Percentiles rank a stretch among this genome's conserved stretches.
Conservation (phyloP, 83 land plant genomes). For the Thuja plicata region DNA sequence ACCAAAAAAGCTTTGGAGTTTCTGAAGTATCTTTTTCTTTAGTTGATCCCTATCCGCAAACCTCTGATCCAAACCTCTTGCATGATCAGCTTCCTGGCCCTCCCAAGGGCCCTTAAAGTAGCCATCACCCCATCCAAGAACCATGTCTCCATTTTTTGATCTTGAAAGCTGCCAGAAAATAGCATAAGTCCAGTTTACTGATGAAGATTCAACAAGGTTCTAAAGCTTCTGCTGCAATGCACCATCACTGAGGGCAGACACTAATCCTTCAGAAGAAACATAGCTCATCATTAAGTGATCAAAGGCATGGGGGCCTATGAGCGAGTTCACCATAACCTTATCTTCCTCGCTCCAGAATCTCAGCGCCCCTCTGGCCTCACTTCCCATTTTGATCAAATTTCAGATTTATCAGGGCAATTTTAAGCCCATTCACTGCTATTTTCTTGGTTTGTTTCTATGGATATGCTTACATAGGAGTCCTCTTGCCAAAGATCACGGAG, state of each 20-base stretch:
- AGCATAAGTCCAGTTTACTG: slow-evolving; percentile 40
- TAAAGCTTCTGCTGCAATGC: slow-evolving; percentile 59
- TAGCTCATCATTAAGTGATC: slow-evolving; percentile 48
- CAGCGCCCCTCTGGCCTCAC: slow-evolving; percentile 20
- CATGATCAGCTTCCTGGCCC: slow-evolving; percentile 8
- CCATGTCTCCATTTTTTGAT: slow-evolving; percentile 13
- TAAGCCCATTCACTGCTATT: not conserved
- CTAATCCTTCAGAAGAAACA: slow-evolving; percentile 38
- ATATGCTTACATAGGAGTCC: not conserved
- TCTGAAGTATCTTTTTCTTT: slow-evolving; percentile 13
- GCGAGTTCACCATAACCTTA: slow-evolving; percentile 39
- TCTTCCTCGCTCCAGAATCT: slow-evolving; percentile 56
- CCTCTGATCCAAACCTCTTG: not conserved
- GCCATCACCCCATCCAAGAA: slow-evolving; percentile 55
- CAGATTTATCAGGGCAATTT: not conserved
- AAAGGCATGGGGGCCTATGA: slow-evolving; percentile 52
- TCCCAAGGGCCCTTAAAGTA: slow-evolving; percentile 32
- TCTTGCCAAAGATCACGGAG: not conserved
- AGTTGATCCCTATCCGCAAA: slow-evolving; percentile 1
- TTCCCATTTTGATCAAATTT: slow-evolving; percentile 27
- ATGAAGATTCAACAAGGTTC: slow-evolving; percentile 58
- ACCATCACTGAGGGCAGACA: slow-evolving; percentile 33
- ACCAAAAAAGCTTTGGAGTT: slow-evolving; percentile 12
- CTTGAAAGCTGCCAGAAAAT: slow-evolving; percentile 53
- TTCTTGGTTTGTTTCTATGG: too few relatives aligned